A percentile compares a stretch with the other conserved stretches of the same genome.
Evolutionary conservation across 169 alveolate genomes (phyloP).

Genomic region (Plasmodium chabaudi): DNA sequence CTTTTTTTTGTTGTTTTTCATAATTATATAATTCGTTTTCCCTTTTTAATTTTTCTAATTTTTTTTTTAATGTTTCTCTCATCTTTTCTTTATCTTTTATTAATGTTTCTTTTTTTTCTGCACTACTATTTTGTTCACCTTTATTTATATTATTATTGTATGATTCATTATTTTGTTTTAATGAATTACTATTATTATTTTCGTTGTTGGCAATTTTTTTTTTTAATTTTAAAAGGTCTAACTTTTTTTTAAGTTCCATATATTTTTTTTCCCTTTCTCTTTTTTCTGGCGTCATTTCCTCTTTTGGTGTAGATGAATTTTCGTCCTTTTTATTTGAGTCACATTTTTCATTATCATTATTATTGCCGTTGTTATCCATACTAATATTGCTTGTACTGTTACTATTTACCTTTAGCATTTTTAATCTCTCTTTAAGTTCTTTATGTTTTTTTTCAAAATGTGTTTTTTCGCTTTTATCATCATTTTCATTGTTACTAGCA

Average conservation of each 20-base stretch:
- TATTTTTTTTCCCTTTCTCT: slow-evolving; percentile 9
- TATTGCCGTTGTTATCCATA: not conserved
- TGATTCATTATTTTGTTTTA: not conserved
- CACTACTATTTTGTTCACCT: not conserved
- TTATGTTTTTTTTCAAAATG: slow-evolving; percentile 28
- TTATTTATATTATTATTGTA: not conserved
- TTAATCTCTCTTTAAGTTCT: slow-evolving; percentile 70
- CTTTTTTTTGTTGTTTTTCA: not conserved
- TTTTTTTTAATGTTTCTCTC: slow-evolving; percentile 32
- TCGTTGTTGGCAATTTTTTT: not conserved
- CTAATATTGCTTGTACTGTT: slow-evolving; percentile 1
- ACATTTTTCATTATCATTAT: slow-evolving; percentile 3
- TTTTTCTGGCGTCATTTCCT: not conserved
- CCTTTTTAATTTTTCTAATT: slow-evolving; percentile 53
- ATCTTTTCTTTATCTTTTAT: slow-evolving; percentile 23
- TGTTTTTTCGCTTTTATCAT: not conserved
- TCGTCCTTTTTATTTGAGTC: not conserved
- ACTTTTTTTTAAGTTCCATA: slow-evolving; percentile 16
- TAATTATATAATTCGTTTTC: slow-evolving; percentile 33
- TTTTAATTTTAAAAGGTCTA: slow-evolving; percentile 6
- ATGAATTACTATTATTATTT: not conserved
- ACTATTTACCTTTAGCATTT: slow-evolving; percentile 9
- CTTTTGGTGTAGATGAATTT: not conserved
- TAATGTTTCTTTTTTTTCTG: not conserved
- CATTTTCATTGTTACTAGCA: not conserved